Evolutionary conservation across 2,329 filamentous ascomycete genomes (phyloP).

Genomic region (Fusarium pseudonygamai): DNA sequence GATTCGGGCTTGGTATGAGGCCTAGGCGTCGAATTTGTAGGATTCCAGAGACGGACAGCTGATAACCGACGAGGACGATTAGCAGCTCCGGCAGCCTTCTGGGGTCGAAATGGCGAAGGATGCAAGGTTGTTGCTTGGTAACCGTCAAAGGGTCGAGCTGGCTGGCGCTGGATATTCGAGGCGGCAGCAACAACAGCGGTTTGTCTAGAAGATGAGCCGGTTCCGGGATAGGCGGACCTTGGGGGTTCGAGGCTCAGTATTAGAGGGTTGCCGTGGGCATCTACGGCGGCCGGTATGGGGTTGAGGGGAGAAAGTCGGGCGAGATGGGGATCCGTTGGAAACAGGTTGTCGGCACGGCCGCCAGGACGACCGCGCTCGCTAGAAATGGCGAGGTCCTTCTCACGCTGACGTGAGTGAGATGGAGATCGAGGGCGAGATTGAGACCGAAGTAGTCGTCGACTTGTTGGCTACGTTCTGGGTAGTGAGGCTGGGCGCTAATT

Average conservation of each 20-base stretch:
- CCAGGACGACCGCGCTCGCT: slow-evolving; percentile 55
- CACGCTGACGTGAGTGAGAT: slow-evolving; percentile 37
- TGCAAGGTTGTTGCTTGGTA: slow-evolving; percentile 30
- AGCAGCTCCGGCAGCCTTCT: slow-evolving; percentile 42
- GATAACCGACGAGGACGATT: slow-evolving; percentile 53
- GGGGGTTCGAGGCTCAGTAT: slow-evolving; percentile 44
- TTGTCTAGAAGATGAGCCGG: slow-evolving; percentile 25
- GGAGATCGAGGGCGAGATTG: neutral
- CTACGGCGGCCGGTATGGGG: slow-evolving; percentile 43
- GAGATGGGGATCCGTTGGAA: slow-evolving; percentile 61
- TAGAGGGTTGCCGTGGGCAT: slow-evolving; percentile 42
- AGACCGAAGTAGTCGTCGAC: slow-evolving; percentile 3
- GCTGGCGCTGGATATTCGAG: slow-evolving; percentile 26
- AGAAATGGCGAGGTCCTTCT: slow-evolving; percentile 41
- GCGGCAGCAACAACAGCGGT: slow-evolving; percentile 34
- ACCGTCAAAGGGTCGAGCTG: slow-evolving; percentile 14
- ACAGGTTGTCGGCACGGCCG: slow-evolving; percentile 54
- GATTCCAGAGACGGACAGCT: slow-evolving; percentile 67
- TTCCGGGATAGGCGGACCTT: slow-evolving; percentile 46
- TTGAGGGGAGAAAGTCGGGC: slow-evolving; percentile 41
- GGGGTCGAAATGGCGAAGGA: slow-evolving; percentile 55
- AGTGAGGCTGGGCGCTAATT: slow-evolving; percentile 18
- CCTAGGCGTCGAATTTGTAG: slow-evolving; percentile 67
- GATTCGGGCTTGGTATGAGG: slow-evolving; percentile 38
- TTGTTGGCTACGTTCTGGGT: slow-evolving; percentile 13